phyloP scores from a whole-genome alignment of 495 filamentous ascomycete species.

The Chaetomium cochliodes region DNA sequence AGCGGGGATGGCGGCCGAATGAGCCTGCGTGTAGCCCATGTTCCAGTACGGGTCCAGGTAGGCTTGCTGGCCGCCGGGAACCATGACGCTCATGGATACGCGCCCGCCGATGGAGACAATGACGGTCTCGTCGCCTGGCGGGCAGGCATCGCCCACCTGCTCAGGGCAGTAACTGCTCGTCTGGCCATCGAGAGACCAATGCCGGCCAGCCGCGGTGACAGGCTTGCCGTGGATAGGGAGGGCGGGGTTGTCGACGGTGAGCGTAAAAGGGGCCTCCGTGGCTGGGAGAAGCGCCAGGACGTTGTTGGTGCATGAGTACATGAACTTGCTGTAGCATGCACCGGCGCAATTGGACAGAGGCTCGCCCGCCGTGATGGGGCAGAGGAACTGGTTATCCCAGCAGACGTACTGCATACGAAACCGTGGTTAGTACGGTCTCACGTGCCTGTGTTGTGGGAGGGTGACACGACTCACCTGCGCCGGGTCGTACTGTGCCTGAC shows the following conservation, averaged over 20 bases:
- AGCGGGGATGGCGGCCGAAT: slow-evolving; percentile 56
- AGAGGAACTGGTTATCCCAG: slow-evolving; percentile 34
- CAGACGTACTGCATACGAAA: slow-evolving; percentile 34
- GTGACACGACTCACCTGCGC: slow-evolving; percentile 25
- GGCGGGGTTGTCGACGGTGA: slow-evolving; percentile 43
- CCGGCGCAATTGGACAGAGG: slow-evolving; percentile 32
- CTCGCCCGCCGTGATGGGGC: slow-evolving; percentile 36
- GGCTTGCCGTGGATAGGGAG: slow-evolving; percentile 47
- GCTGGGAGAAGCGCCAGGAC: slow-evolving; percentile 36
- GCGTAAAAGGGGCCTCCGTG: slow-evolving; percentile 40
- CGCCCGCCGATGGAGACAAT: slow-evolving; percentile 25
- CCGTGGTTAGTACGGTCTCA: slow-evolving; percentile 1
- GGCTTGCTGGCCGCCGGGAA: slow-evolving; percentile 65
- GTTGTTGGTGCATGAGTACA: slow-evolving; percentile 43
- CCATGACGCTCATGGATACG: slow-evolving; percentile 43
- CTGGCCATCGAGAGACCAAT: slow-evolving; percentile 46
- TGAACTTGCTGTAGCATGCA: slow-evolving; percentile 40
- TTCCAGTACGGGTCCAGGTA: slow-evolving; percentile 59
- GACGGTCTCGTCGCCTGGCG: slow-evolving; percentile 33
- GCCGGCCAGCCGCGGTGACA: slow-evolving; percentile 37
- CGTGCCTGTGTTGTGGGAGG: not conserved
- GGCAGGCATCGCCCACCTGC: slow-evolving; percentile 31
- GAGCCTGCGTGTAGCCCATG: slow-evolving; percentile 59
- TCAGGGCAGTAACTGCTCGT: slow-evolving; percentile 41
- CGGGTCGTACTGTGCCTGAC: slow-evolving; percentile 34